Evolutionary conservation across 352 stramenopile genomes (phyloP), one percentile per base, ranked within the genome.

Genomic region (Peronosclerospora sorghi): DNA sequence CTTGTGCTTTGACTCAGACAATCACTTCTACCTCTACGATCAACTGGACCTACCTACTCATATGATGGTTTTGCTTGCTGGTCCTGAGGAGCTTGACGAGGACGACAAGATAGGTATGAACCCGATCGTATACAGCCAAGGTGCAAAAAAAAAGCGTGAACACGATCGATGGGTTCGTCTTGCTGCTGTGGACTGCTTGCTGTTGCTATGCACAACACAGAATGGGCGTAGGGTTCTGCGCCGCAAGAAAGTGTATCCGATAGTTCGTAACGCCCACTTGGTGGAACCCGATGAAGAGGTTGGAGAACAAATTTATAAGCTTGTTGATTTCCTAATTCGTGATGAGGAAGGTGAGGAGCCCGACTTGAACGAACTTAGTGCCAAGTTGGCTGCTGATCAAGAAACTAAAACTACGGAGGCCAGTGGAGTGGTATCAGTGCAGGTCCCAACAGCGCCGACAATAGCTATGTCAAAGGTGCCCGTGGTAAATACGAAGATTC

Each of bases 1-100:
- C 59, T 54, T 93, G 43, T 88, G 77, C 62, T 93, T 93, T 48
- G 78, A 93, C 68, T 71, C 73, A 28, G 78, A 93, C 59, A 89
- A 83, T 52, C 79, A 92, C 54, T 92, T 92, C 41, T 89, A 83
- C 45, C 57, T 92, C 18, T 92, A 88, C 56, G 79, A 92, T 41
- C 75, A 88, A 42, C 41, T 93, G 39, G 78, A 93, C 43, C 56
- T 93, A 8, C 73, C 78, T 18, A 77, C 65, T n/a, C 79, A 89
- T 52, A 69, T 89, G 54, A 74, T 82, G 47, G 76, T 74, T 13
- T 40, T 87, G 43, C 60, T 93, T 10, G 68, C 72, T 8, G 80
- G 80, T 9, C 80, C 80, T 0, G 80, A 93, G 41, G 56, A 70
- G 8, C 57, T 93, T 2, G 75, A 89, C 45, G 67, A 69, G 23